A percentile compares a stretch with the other conserved stretches of the same genome.
Conservation (phyloP, 1,284 basidiomycete genomes). For the Pseudozyma tsukubaensis region DNA sequence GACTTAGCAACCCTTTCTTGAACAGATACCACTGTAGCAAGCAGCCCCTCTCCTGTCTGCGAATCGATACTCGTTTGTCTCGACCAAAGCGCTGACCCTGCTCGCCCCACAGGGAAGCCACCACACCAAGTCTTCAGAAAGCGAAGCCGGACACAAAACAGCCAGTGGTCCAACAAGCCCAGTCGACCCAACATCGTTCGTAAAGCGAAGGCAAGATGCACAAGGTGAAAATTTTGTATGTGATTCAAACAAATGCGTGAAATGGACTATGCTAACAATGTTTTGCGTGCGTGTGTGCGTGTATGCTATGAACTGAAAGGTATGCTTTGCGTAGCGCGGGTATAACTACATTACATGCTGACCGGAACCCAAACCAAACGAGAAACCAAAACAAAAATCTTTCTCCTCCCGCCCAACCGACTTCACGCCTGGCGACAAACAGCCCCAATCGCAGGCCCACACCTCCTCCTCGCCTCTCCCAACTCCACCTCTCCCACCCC, state of each 20-base stretch:
- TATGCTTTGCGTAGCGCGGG: slow-evolving; percentile 14
- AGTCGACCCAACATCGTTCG: too few relatives aligned
- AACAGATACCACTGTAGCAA: too few relatives aligned
- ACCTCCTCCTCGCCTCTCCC: slow-evolving; percentile 25
- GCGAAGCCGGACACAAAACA: too few relatives aligned
- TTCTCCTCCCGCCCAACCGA: neutral
- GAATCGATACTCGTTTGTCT: too few relatives aligned
- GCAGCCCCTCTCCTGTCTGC: too few relatives aligned
- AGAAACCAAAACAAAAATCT: neutral
- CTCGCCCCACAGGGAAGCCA: too few relatives aligned
- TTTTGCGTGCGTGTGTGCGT: slow-evolving; percentile 15
- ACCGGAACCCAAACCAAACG: neutral
- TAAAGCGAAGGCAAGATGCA: too few relatives aligned
- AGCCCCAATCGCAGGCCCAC: slow-evolving; percentile 43
- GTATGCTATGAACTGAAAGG: slow-evolving; percentile 1
- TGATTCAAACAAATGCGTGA: neutral
- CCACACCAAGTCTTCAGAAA: too few relatives aligned
- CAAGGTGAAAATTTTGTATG: too few relatives aligned
- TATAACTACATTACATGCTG: slow-evolving; percentile 33
- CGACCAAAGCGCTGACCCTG: too few relatives aligned
- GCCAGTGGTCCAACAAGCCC: too few relatives aligned
- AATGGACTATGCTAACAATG: neutral
- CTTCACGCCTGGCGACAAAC: slow-evolving; percentile 8
- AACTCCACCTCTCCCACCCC: slow-evolving; percentile 41
- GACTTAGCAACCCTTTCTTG: too few relatives aligned